A percentile compares a stretch with the other conserved stretches of the same genome.
These are phyloP conservation scores for Monilinia fructicola DNA, from an alignment of 2,329 filamentous ascomycete genomes.

Conservation along the genomic window DNA sequence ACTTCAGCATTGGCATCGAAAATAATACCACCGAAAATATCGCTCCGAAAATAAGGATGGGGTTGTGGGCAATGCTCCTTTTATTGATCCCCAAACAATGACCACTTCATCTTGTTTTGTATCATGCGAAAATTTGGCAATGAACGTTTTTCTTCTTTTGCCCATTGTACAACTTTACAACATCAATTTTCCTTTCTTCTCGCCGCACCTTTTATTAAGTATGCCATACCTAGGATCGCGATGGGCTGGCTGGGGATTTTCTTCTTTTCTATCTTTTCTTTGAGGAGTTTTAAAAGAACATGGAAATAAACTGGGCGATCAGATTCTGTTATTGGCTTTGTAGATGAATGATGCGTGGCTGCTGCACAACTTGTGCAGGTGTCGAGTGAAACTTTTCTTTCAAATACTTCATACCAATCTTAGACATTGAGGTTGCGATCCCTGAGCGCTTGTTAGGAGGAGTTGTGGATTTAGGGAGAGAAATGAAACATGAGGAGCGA, in stretches of 20 bases:
- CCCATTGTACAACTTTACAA: background rate
- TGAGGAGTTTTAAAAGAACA: background rate
- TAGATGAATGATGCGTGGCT: background rate
- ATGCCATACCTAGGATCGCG: background rate
- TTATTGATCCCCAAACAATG: background rate
- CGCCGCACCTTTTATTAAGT: background rate
- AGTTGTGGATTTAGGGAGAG: background rate
- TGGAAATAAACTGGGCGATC: slow-evolving; percentile 4
- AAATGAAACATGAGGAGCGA: background rate
- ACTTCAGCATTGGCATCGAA: slow-evolving; percentile 8
- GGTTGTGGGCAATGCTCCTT: background rate
- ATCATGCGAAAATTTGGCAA: background rate
- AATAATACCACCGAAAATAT: background rate
- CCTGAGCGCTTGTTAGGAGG: background rate
- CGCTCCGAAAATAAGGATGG: background rate
- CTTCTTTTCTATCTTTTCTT: background rate
- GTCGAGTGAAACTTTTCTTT: no score
- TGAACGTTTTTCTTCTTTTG: background rate
- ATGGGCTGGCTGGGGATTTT: background rate
- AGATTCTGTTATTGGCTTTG: background rate
- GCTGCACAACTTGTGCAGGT: background rate
- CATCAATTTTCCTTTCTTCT: background rate
- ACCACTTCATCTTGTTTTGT: background rate
- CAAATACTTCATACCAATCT: background rate
- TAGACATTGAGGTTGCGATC: background rate